These are phyloP conservation scores for Myxozyma geophila DNA, from an alignment of 805 yeast species.

Conservation along the genomic window DNA sequence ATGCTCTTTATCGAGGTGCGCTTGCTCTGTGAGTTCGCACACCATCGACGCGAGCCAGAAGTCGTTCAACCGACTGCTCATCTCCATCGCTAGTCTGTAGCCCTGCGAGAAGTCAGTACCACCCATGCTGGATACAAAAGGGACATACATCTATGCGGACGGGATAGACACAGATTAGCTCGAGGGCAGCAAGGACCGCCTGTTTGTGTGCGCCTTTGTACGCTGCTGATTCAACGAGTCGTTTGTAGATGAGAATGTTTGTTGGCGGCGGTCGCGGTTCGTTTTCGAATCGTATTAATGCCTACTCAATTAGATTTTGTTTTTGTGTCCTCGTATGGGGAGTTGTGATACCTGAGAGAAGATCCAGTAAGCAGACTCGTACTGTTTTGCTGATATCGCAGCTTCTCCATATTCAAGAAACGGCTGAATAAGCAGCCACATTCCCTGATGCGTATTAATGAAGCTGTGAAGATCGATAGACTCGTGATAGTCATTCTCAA, in stretches of 20 bases:
- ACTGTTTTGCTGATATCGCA: constrained; percentile 1
- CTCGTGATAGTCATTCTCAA: constrained; percentile 2
- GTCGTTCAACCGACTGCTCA: constrained; percentile 2
- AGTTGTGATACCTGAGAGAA: neutral
- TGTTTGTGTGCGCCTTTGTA: constrained; percentile 1
- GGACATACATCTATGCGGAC: constrained; percentile 5
- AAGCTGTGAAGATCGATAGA: constrained; percentile 6
- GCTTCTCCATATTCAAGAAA: constrained; percentile 6
- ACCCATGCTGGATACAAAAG: too few species aligned
- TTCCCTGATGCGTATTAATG: neutral
- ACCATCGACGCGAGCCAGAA: constrained; percentile 7
- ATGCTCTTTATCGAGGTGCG: neutral
- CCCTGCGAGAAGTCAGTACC: neutral
- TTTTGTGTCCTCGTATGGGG: neutral
- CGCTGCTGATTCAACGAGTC: neutral
- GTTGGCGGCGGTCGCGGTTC: neutral
- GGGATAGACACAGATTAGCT: constrained; percentile 3
- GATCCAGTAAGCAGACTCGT: constrained; percentile 8
- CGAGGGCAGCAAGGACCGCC: constrained; percentile 7
- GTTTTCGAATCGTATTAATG: constrained; percentile 2
- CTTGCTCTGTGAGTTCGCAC: constrained; percentile 3
- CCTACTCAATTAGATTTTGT: neutral
- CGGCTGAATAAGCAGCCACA: constrained; percentile 8
- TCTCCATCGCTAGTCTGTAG: constrained; percentile 3
- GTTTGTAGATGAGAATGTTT: constrained; percentile 2